These are phyloP conservation scores for Neoboletus magnificus DNA, from an alignment of 768 basidiomycete genomes.

Conservation along the genomic window DNA sequence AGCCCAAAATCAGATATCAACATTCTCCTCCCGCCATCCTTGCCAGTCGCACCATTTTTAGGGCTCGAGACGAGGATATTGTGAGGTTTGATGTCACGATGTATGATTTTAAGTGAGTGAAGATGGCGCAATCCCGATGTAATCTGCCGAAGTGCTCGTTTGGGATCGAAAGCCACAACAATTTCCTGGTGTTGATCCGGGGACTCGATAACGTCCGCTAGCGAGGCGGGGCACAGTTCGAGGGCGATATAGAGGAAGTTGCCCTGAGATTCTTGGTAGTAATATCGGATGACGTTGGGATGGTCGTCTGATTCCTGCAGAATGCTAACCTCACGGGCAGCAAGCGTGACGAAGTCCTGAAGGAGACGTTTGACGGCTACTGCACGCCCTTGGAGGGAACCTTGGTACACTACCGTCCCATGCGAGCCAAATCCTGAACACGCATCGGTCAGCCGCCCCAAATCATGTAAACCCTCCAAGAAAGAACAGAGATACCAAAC, in stretches of 20 bases:
- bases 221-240: conserved; percentile 87
- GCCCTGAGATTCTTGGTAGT: conserved; percentile 90
- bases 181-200: conserved; percentile 81
- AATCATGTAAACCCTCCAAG: background rate
- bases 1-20: conserved; percentile 96
- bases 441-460: conserved; percentile 4
- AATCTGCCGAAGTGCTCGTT: conserved; percentile 84
- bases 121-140: conserved; percentile 86
- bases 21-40: conserved; percentile 63
- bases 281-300: conserved; percentile 97
- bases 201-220: conserved; percentile 82
- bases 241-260: conserved; percentile 98
- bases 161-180: conserved; percentile 74
- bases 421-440: conserved; percentile 86
- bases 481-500: conserved; percentile 18
- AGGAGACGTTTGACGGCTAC: conserved; percentile 98
- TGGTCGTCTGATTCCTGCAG: conserved; percentile 98
- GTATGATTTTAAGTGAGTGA: conserved; percentile 93
- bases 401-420: conserved; percentile 93
- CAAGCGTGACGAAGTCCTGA: conserved; percentile 93
- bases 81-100: conserved; percentile 97
- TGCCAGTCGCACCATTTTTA: conserved; percentile 47
- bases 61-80: conserved; percentile 87
- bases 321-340: conserved; percentile 88
- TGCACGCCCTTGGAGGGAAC: conserved; percentile 93